Evolutionary conservation across 345 rosid genomes (phyloP).

Genomic region (Salix arbutifolia): DNA sequence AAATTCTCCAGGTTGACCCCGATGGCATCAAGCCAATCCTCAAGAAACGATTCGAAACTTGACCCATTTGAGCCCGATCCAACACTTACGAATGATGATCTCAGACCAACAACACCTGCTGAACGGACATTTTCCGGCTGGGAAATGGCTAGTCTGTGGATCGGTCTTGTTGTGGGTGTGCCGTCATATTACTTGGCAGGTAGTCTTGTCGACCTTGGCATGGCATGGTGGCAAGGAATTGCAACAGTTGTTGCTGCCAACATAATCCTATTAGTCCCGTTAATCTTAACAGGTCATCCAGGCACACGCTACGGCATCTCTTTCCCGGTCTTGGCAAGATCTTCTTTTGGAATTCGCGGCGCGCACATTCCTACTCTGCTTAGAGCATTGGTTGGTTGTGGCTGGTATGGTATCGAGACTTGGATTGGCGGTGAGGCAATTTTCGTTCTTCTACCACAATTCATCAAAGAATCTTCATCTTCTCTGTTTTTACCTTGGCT

Average conservation of each 20-base stretch:
- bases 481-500: conserved; percentile 61
- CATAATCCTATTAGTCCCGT: conserved; percentile 53
- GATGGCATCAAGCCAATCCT: conserved; percentile 30
- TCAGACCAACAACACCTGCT: conserved; percentile 55
- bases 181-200: conserved; percentile 91
- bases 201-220: conserved; percentile 81
- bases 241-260: conserved; percentile 84
- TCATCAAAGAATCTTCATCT: conserved; percentile 41
- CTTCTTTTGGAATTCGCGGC: conserved; percentile 77
- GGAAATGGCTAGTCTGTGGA: conserved; percentile 93
- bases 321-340: conserved; percentile 85
- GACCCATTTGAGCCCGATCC: conserved; percentile 47
- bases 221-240: conserved; percentile 99
- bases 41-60: conserved; percentile 14
- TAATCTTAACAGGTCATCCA: conserved; percentile 83
- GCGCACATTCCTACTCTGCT: conserved; percentile 83
- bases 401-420: conserved; percentile 96
- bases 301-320: conserved; percentile 74
- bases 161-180: conserved; percentile 95
- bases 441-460: conserved; percentile 63
- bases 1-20: conserved; percentile 17
- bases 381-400: conserved; percentile 86
- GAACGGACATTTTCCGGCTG: conserved; percentile 63
- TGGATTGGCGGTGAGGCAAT: conserved; percentile 99
- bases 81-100: conserved; percentile 75